Base-by-base conservation (phyloP, 805 yeast genomes). In the Jamesozyma piceae region DNA sequence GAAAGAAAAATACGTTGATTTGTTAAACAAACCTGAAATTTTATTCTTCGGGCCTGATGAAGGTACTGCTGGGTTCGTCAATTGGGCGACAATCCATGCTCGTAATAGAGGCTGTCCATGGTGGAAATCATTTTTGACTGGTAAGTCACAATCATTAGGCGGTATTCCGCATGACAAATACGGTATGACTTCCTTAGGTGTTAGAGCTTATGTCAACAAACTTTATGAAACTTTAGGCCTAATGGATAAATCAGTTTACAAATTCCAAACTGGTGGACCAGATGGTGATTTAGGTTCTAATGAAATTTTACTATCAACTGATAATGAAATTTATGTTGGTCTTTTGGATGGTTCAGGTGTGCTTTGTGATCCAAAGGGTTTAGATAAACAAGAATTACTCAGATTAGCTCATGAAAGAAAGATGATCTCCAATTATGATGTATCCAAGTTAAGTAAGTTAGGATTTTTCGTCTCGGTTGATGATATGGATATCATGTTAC, bases 31-130 rank as follows among this genome's bases (percentile, higher is more conserved):
- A 57, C 86, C 84, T 39, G 98, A 90, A 71, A 90, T 92, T 54
- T 69, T 92, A 53, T 90, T 86, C 65, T 82, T 90, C 80, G 98
- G 98, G 43, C 98, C 98, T n/a, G 98, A 90, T 68, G 98, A 90
- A 72, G 95, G 95, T 63, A 89, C 97, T 41, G 97, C 98, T 18
- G 82, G 82, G 20, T 81, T 84, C 57, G 95, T 88, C 41, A 89
- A 92, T 64, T 90, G 97, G 97, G 97, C 98, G 10, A 92, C 97
- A 21, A 67, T 79, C 52, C 97, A 90, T 62, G 97, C 98, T 22
- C 78, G 83, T 56, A 66, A 69, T 44, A 80, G 98, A 66, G 95
- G 95, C 48, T 95, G 97, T 38, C 82, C 88, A 41, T 87, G 95
- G 88, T 90, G 98, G 98, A 90, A 87, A 67, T 90, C 97, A 1